Percentiles rank a stretch among this genome's conserved stretches.
Evolutionary conservation across 495 filamentous ascomycete genomes (phyloP).

Genomic region (Lasiosphaeria ovina): DNA sequence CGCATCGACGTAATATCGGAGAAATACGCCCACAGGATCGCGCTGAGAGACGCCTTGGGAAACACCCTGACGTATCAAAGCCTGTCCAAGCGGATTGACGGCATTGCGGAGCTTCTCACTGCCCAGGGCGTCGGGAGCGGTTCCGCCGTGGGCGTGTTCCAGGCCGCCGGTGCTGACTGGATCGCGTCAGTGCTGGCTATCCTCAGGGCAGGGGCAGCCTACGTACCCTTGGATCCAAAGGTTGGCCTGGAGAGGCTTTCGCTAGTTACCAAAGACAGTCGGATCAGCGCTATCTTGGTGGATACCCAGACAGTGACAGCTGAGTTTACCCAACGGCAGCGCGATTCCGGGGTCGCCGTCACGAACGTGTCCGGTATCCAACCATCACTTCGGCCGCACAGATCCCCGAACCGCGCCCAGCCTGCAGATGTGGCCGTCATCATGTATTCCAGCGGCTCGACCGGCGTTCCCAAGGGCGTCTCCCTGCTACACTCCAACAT

Average conservation of each 20-base stretch:
- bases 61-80: constrained; percentile 17
- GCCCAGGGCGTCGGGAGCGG: constrained; percentile 1
- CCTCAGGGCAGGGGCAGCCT: constrained; percentile 45
- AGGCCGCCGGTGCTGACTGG: constrained; percentile 41
- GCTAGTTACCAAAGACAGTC: constrained; percentile 14
- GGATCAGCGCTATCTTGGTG: constrained; percentile 32
- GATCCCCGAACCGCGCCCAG: background rate
- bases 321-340: constrained; percentile 24
- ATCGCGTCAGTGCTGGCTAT: constrained; percentile 54
- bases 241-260: constrained; percentile 23
- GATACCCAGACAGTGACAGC: constrained; percentile 34
- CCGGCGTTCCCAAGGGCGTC: constrained; percentile 48
- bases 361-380: constrained; percentile 2
- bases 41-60: constrained; percentile 20
- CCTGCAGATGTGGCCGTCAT: constrained; percentile 31
- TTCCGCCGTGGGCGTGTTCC: constrained; percentile 29
- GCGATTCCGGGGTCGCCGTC: background rate
- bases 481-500: constrained; percentile 31
- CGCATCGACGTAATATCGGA: constrained; percentile 24
- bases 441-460: constrained; percentile 49
- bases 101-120: constrained; percentile 12
- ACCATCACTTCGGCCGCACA: background rate
- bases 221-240: constrained; percentile 52
- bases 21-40: constrained; percentile 11
- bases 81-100: constrained; percentile 15